Evolutionary conservation across 805 yeast species (phyloP).

Genomic region (Maudiozyma pseudohumilis): DNA sequence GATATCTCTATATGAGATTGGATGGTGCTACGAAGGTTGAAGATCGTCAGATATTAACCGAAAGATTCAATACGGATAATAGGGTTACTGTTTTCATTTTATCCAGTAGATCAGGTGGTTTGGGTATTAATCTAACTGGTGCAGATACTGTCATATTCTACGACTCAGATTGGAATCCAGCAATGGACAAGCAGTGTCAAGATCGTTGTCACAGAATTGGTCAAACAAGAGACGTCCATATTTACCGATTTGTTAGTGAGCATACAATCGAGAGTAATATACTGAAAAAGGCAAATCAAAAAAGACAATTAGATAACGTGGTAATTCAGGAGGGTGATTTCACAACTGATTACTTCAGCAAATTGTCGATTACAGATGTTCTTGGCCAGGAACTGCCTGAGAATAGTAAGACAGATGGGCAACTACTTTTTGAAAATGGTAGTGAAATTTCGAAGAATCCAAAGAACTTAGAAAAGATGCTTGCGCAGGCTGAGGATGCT

Average conservation of each 20-base stretch:
- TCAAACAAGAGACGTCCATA: constrained; percentile 95
- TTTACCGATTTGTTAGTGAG: constrained; percentile 91
- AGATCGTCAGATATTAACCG: constrained; percentile 90
- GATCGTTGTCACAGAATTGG: constrained; percentile 99
- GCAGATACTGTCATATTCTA: constrained; percentile 98
- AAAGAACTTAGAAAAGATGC: constrained; percentile 43
- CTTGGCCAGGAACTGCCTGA: constrained; percentile 44
- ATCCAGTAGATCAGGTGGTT: constrained; percentile 95
- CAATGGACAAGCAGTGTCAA: constrained; percentile 98
- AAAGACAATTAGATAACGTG: constrained; percentile 85
- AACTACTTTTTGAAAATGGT: constrained; percentile 26
- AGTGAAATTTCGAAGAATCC: constrained; percentile 28
- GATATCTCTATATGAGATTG: constrained; percentile 84
- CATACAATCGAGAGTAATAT: constrained; percentile 94
- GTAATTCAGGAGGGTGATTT: constrained; percentile 97
- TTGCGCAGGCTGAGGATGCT: constrained; percentile 93
- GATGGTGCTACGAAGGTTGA: constrained; percentile 98
- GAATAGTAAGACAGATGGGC: constrained; percentile 31
- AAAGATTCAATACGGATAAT: constrained; percentile 79
- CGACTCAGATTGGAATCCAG: constrained; percentile 99
- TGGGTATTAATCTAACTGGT: constrained; percentile 95
- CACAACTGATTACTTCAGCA: constrained; percentile 91
- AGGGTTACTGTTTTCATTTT: constrained; percentile 83
- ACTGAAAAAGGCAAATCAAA: constrained; percentile 86
- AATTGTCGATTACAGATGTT: constrained; percentile 75